Evolutionary conservation across 768 basidiomycete genomes (phyloP).

Genomic region (Lentinula aciculospora): DNA sequence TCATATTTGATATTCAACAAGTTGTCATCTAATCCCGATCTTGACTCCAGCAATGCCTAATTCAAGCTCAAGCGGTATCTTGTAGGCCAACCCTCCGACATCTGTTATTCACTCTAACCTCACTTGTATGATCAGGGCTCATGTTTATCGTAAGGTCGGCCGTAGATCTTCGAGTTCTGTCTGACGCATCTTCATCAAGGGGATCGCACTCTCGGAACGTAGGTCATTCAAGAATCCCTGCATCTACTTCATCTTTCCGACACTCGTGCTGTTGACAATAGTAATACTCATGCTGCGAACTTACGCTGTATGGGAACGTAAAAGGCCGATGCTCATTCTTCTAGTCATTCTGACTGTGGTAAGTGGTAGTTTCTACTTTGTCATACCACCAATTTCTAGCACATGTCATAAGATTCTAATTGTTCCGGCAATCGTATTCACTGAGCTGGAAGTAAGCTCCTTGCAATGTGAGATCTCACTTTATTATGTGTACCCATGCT

Average conservation of each 20-base stretch:
- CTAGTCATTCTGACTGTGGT: constrained; percentile 22
- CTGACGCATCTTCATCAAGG: not conserved
- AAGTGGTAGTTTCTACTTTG: constrained; percentile 6
- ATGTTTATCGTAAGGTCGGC: not conserved
- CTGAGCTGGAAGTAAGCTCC: not conserved
- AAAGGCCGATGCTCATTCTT: constrained; percentile 24
- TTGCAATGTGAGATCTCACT: not conserved
- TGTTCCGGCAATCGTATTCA: not conserved
- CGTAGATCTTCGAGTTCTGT: not conserved
- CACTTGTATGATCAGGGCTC: not conserved
- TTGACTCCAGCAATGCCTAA: not conserved
- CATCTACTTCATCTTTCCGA: not conserved
- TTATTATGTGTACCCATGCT: not conserved
- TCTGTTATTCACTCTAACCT: not conserved
- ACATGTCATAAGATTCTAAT: not conserved
- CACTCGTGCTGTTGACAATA: constrained; percentile 7
- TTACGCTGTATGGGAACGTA: constrained; percentile 38
- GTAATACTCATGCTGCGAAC: constrained; percentile 37
- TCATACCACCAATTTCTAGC: not conserved
- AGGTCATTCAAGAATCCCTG: not conserved
- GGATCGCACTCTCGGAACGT: not conserved
- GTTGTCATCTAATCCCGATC: not conserved
- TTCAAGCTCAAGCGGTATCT: not conserved
- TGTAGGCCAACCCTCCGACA: not conserved
- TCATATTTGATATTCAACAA: not conserved